phyloP scores from a whole-genome alignment of 2,329 filamentous ascomycete species.

The Elsinoe ampelina region DNA sequence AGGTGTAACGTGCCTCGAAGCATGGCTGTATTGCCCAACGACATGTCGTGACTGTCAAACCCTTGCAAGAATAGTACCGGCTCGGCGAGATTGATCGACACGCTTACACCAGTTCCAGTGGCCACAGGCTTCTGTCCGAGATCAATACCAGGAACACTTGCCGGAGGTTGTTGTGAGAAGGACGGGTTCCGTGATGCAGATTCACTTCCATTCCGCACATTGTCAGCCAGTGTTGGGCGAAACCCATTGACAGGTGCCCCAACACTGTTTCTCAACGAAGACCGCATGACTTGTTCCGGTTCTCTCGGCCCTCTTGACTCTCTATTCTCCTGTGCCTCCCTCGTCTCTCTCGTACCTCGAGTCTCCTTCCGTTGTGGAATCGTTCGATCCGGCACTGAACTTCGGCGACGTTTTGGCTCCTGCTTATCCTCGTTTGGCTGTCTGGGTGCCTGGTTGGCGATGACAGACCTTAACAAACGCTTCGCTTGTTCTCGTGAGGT shows the following conservation, averaged over 20 bases:
- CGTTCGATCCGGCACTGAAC: constrained; percentile 22
- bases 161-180: constrained; percentile 16
- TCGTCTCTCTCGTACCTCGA: neutral
- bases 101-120: constrained; percentile 63
- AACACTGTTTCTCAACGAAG: constrained; percentile 32
- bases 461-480: constrained; percentile 40
- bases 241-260: constrained; percentile 31
- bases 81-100: constrained; percentile 66
- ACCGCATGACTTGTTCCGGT: constrained; percentile 25
- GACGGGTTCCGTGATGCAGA: constrained; percentile 16
- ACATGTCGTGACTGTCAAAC: constrained; percentile 60
- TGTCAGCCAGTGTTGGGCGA: constrained; percentile 34
- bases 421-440: constrained; percentile 6
- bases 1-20: constrained; percentile 76
- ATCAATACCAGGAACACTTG: constrained; percentile 26
- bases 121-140: constrained; percentile 60
- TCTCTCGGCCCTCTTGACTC: constrained; percentile 2
- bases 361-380: neutral
- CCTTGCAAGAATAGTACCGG: constrained; percentile 72
- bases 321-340: neutral
- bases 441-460: constrained; percentile 20
- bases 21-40: constrained; percentile 64
- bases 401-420: constrained; percentile 20
- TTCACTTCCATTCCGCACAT: constrained; percentile 29
- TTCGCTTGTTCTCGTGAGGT: constrained; percentile 41